A percentile compares a stretch with the other conserved stretches of the same genome.
These are phyloP conservation scores for Penicillium cinerascens DNA, from an alignment of 495 filamentous ascomycete genomes.

Conservation along the genomic window DNA sequence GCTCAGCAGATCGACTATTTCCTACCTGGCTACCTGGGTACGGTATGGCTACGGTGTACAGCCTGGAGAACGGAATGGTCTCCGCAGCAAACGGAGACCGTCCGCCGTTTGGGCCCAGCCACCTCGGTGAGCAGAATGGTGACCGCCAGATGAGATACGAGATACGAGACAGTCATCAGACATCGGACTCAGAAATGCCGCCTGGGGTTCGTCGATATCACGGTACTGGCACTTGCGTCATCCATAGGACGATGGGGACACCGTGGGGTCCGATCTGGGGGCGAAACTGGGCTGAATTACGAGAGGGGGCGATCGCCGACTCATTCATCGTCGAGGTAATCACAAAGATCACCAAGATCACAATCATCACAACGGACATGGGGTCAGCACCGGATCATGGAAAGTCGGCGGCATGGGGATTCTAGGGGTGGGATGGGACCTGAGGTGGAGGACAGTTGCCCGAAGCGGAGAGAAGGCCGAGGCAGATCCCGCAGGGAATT, in stretches of 20 bases:
- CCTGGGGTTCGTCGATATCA: not conserved
- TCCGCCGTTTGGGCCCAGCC: not conserved
- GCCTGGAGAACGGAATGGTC: not conserved
- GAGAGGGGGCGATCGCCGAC: too few species aligned
- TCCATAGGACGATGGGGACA: not conserved
- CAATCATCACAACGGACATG: not conserved
- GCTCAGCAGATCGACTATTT: not conserved
- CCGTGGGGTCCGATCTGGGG: too few species aligned
- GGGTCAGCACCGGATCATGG: not conserved
- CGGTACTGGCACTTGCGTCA: not conserved
- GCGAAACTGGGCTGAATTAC: not conserved
- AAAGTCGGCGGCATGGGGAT: not conserved
- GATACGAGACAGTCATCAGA: not conserved
- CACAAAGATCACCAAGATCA: not conserved
- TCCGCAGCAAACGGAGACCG: not conserved
- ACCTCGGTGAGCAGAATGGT: not conserved
- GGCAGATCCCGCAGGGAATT: not conserved
- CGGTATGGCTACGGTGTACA: not conserved
- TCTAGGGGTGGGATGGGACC: constrained; percentile 7
- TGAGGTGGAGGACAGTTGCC: constrained; percentile 23
- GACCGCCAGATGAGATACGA: not conserved
- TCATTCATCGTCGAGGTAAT: not conserved
- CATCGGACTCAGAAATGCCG: not conserved
- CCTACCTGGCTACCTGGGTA: too few species aligned
- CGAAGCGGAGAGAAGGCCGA: constrained; percentile 30